phyloP scores from a whole-genome alignment of 208 protist genomes.

The Leishmania tropica region DNA sequence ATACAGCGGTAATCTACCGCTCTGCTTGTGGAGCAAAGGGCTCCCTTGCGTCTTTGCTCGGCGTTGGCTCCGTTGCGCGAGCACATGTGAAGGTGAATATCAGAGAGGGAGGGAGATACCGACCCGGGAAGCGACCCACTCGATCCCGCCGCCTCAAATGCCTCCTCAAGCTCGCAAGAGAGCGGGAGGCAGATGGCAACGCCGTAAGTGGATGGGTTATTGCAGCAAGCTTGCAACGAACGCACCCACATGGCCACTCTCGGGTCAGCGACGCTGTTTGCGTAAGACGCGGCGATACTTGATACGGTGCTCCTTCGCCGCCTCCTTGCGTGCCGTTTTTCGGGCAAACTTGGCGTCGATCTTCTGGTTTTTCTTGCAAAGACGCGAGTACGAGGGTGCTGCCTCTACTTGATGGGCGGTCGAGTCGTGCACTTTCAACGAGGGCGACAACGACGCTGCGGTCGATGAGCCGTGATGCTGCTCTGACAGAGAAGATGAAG shows the following conservation, averaged over 20 bases:
- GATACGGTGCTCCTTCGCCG: conserved; percentile 28
- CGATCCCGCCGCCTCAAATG: neutral
- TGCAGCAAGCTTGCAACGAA: neutral
- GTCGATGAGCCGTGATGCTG: neutral
- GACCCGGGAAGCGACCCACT: neutral
- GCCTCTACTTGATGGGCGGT: neutral
- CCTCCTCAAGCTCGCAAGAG: neutral
- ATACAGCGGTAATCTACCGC: neutral
- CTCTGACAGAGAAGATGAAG: neutral
- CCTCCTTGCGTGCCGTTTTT: conserved; percentile 39
- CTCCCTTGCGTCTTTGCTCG: neutral
- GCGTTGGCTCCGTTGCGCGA: neutral
- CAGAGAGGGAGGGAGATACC: neutral
- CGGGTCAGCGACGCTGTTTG: conserved; percentile 17
- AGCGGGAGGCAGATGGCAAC: neutral
- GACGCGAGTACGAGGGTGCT: neutral
- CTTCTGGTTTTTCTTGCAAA: conserved; percentile 33
- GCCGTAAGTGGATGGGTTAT: neutral
- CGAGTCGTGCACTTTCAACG: neutral
- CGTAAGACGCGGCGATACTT: conserved; percentile 34
- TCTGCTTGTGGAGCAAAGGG: neutral
- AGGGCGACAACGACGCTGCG: neutral
- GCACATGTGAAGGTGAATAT: neutral
- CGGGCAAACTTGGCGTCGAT: conserved; percentile 40
- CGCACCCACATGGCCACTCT: neutral